Percentiles rank a stretch among this genome's conserved stretches.
Evolutionary conservation across 768 basidiomycete species (phyloP).

Genomic region (Postia placenta): DNA sequence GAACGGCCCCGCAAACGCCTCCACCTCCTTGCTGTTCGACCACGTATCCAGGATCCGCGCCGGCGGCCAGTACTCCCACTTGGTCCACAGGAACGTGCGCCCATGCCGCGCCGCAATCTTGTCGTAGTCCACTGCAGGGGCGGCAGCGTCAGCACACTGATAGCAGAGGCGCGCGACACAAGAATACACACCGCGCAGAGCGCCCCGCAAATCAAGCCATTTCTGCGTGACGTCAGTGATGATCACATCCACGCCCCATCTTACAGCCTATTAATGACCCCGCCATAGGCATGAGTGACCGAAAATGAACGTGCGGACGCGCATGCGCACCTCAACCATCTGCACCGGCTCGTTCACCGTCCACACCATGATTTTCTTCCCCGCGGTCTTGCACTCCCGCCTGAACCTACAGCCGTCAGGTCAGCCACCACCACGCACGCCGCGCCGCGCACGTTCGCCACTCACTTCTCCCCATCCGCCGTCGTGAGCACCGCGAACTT

Average conservation of each 20-base stretch:
- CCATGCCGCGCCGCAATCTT: constrained; percentile 55
- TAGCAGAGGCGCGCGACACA: background rate
- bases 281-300: constrained; percentile 24
- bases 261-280: constrained; percentile 66
- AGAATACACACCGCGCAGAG: constrained; percentile 20
- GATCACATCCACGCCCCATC: constrained; percentile 39
- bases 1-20: constrained; percentile 16
- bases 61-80: constrained; percentile 52
- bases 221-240: constrained; percentile 38
- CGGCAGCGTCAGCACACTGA: background rate
- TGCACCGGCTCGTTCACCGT: constrained; percentile 88
- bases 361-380: constrained; percentile 91
- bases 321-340: constrained; percentile 71
- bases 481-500: constrained; percentile 67
- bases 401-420: constrained; percentile 51
- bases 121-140: constrained; percentile 54
- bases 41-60: constrained; percentile 19
- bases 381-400: constrained; percentile 66
- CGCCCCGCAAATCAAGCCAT: constrained; percentile 32
- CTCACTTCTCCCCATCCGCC: constrained; percentile 65
- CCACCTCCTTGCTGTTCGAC: constrained; percentile 8
- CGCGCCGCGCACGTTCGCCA: constrained; percentile 1
- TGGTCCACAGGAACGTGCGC: constrained; percentile 73
- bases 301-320: background rate
- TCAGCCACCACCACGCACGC: background rate